Percentiles rank a stretch among this genome's conserved stretches.
phyloP scores from a whole-genome alignment of 2,329 filamentous ascomycete species.

The Trichoderma hamatum region DNA sequence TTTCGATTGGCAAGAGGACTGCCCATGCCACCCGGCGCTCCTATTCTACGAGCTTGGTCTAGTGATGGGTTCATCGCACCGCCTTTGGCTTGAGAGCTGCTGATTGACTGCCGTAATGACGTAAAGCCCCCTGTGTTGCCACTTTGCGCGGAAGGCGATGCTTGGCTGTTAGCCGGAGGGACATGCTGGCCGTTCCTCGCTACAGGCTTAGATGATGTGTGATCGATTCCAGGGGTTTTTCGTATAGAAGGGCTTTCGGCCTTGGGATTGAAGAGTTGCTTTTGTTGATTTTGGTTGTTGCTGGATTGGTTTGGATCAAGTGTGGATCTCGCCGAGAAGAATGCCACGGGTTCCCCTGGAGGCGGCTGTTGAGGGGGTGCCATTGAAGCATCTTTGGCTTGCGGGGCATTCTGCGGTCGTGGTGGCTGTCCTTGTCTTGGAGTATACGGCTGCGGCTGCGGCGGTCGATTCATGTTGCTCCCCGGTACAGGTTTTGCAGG shows the following conservation, averaged over 20 bases:
- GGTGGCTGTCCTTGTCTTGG: constrained; percentile 37
- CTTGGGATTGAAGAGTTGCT: constrained; percentile 70
- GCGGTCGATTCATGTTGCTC: constrained; percentile 32
- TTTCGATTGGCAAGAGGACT: constrained; percentile 62
- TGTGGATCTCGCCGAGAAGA: constrained; percentile 69
- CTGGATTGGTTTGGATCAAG: constrained; percentile 48
- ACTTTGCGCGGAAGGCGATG: constrained; percentile 28
- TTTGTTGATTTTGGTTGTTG: constrained; percentile 39
- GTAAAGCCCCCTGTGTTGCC: constrained; percentile 37
- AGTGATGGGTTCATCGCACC: constrained; percentile 57
- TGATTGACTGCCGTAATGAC: constrained; percentile 37
- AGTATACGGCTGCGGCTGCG: constrained; percentile 41
- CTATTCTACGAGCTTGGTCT: constrained; percentile 60
- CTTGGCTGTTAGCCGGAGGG: constrained; percentile 43
- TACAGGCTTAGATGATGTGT: constrained; percentile 74
- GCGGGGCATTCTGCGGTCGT: constrained; percentile 30
- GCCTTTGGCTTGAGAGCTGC: constrained; percentile 40
- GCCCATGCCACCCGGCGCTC: constrained; percentile 56
- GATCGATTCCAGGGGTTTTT: constrained; percentile 86
- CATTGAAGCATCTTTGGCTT: constrained; percentile 28
- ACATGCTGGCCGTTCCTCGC: constrained; percentile 59
- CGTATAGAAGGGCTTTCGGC: constrained; percentile 82
- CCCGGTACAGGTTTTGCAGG: constrained; percentile 30
- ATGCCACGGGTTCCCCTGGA: constrained; percentile 55
- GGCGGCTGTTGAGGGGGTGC: constrained; percentile 37